These are phyloP conservation scores for Solanum piurae DNA, from an alignment of 257 asterid species.

Conservation along the genomic window DNA sequence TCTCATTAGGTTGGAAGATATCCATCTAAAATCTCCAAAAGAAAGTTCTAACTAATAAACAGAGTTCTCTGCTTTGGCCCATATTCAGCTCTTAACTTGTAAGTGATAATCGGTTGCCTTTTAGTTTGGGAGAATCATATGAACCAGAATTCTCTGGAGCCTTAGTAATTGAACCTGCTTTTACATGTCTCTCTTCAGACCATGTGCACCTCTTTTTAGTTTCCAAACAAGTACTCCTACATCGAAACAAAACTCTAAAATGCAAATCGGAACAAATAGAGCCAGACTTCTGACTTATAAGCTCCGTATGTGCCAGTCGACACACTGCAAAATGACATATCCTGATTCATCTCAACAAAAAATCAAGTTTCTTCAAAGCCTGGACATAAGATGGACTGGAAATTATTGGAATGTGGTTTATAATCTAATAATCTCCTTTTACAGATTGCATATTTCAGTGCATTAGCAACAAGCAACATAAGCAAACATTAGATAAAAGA, in stretches of 20 bases:
- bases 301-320: background rate
- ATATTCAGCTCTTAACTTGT: background rate
- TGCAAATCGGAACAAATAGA: background rate
- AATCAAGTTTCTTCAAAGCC: background rate
- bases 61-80: background rate
- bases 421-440: background rate
- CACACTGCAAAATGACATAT: background rate
- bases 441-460: background rate
- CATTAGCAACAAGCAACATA: background rate
- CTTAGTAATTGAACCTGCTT: background rate
- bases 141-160: background rate
- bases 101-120: background rate
- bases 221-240: background rate
- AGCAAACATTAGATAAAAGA: background rate
- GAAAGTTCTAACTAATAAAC: background rate
- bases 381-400: background rate
- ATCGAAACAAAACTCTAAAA: background rate
- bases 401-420: background rate
- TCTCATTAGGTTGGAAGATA: background rate
- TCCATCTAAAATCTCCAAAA: background rate
- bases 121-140: background rate
- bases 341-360: background rate
- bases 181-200: background rate
- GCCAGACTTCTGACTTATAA: background rate
- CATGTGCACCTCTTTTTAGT: background rate